phyloP scores from a whole-genome alignment of 352 stramenopile genomes.

The Globisporangium radiosum region DNA sequence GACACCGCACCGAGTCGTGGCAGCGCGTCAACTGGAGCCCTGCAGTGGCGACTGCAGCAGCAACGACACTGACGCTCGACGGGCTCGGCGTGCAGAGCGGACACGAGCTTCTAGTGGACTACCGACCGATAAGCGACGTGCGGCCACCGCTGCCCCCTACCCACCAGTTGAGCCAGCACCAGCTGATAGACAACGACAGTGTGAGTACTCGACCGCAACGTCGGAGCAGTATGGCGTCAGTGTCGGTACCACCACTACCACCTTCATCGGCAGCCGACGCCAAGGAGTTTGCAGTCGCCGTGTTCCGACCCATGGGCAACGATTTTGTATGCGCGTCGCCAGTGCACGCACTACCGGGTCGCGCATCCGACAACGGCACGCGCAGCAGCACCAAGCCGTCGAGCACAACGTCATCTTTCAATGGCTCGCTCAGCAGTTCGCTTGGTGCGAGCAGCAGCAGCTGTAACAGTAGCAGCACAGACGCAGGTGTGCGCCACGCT shows the following conservation, averaged over 20 bases:
- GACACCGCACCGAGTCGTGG: constrained; percentile 50
- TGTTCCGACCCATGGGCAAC: constrained; percentile 55
- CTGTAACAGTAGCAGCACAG: neutral
- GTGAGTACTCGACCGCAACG: constrained; percentile 3
- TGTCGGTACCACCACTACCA: constrained; percentile 8
- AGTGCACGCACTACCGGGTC: neutral
- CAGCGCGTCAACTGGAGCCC: constrained; percentile 40
- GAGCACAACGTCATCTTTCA: constrained; percentile 10
- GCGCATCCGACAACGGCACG: constrained; percentile 10
- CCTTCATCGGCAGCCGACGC: constrained; percentile 3
- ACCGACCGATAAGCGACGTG: constrained; percentile 28
- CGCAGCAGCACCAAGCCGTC: constrained; percentile 13
- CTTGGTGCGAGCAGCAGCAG: neutral
- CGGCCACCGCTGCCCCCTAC: too few species aligned
- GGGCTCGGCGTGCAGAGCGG: constrained; percentile 37
- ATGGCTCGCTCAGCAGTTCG: constrained; percentile 6
- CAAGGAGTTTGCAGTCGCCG: constrained; percentile 24
- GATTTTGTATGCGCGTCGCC: constrained; percentile 36
- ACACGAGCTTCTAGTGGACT: constrained; percentile 66
- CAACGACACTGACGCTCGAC: constrained; percentile 19
- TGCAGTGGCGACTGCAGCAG: constrained; percentile 24
- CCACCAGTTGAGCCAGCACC: constrained; percentile 7
- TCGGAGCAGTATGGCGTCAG: constrained; percentile 1
- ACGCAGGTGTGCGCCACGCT: neutral
- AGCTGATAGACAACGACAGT: constrained; percentile 18